Conservation (phyloP, 1,284 basidiomycete genomes). For the Malassezia nana region DNA sequence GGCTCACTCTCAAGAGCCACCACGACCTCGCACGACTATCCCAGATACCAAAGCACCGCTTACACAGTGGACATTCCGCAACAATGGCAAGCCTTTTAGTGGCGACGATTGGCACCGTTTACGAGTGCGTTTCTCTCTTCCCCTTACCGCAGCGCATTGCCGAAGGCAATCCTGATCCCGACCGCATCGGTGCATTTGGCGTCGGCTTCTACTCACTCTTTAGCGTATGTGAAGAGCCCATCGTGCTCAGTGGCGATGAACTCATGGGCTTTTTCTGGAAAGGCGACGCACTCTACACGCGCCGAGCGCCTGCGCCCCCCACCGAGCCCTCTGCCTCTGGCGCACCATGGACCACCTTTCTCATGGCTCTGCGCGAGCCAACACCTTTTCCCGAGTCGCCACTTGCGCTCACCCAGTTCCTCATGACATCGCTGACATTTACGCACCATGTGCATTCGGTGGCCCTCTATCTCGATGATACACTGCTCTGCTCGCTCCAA, state of each 20-base stretch:
- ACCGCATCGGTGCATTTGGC: conserved; percentile 52
- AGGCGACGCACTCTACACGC: conserved; percentile 40
- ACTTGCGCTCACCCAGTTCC: conserved; percentile 78
- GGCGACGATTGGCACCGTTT: conserved; percentile 45
- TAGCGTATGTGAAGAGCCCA: conserved; percentile 64
- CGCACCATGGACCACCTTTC: conserved; percentile 73
- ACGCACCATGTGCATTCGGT: conserved; percentile 72
- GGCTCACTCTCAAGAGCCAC: conserved; percentile 7
- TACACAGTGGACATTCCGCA: conserved; percentile 59
- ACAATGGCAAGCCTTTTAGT: conserved; percentile 59
- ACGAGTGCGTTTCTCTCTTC: conserved; percentile 23
- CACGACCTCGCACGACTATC: neutral
- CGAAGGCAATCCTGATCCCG: conserved; percentile 54
- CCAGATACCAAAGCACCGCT: conserved; percentile 45
- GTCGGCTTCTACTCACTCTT: conserved; percentile 54
- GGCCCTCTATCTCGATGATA: conserved; percentile 56
- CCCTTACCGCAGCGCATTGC: conserved; percentile 36
- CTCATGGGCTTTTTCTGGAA: conserved; percentile 95
- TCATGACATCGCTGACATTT: conserved; percentile 86
- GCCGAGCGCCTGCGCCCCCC: conserved; percentile 27
- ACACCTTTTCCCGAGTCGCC: conserved; percentile 66
- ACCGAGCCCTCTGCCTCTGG: conserved; percentile 25
- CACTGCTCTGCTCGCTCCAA: conserved; percentile 62
- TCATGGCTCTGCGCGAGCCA: conserved; percentile 78
- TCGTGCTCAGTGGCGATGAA: conserved; percentile 75